Evolutionary conservation across 2,329 filamentous ascomycete genomes (phyloP).

Genomic region (Coniochaeta ligniaria): DNA sequence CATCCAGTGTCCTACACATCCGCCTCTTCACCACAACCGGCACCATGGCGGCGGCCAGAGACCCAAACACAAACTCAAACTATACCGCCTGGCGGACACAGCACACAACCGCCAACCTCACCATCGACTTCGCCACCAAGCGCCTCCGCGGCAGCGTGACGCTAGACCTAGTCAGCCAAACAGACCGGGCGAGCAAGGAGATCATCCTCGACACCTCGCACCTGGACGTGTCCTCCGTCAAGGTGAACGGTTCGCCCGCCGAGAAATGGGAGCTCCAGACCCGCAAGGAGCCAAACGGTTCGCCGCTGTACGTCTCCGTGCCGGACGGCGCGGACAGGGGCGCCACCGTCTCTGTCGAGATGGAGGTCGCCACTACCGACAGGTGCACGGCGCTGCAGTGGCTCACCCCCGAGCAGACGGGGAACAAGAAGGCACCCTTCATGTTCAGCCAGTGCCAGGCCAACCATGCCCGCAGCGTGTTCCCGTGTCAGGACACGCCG

Average conservation of each 20-base stretch:
- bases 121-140: conserved; percentile 77
- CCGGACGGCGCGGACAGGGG: conserved; percentile 48
- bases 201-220: conserved; percentile 86
- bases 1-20: conserved; percentile 5
- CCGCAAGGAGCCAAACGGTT: conserved; percentile 66
- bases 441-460: conserved; percentile 99
- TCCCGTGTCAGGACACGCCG: conserved; percentile 95
- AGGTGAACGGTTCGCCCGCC: conserved; percentile 55
- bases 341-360: conserved; percentile 47
- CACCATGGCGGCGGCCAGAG: conserved; percentile 39
- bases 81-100: conserved; percentile 81
- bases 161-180: conserved; percentile 70
- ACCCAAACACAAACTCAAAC: conserved; percentile 88
- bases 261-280: conserved; percentile 63
- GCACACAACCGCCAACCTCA: conserved; percentile 75
- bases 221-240: conserved; percentile 66
- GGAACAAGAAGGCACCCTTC: conserved; percentile 92
- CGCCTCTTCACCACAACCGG: conserved; percentile 10
- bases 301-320: conserved; percentile 59
- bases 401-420: conserved; percentile 88
- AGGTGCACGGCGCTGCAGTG: conserved; percentile 91
- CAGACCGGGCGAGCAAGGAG: conserved; percentile 63
- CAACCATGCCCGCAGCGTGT: conserved; percentile 87
- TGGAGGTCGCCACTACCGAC: conserved; percentile 73
- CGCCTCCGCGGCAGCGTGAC: conserved; percentile 69